Base-by-base conservation (phyloP, 2,329 filamentous ascomycete genomes). In the Aciculosporium take region DNA sequence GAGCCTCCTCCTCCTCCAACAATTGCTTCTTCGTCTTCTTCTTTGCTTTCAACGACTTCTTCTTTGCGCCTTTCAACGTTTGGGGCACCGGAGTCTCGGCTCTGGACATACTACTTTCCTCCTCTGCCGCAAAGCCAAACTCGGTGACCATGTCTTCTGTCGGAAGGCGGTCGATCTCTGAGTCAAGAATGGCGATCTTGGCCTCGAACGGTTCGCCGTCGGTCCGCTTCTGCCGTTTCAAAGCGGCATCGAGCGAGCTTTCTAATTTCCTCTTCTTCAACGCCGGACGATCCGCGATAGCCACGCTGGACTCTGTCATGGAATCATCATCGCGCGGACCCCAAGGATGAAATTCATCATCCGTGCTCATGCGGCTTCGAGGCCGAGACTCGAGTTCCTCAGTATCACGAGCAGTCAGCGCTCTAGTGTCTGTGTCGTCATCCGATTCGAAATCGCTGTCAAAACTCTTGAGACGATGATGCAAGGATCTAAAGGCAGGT, bases 311-410 rank as follows among this genome's bases (percentile, higher is more conserved):
- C 53, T 87, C 82, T 1, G 81, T 84, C 67, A 83, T 73, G 0
- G 74, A 78, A 46, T 80, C 76, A 15, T 81, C 76, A 37, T 81
- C 76, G 2, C 63, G 64, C 24, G 40, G 43, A 25, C 65, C 68
- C 62, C 68, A 68, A 1, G 59, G 60, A 2, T 54, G 62, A 2
- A 56, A 60, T 43, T 74, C 70, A 39, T 78, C 74, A 44, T 80
- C 75, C 2, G 71, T 71, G 53, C 72, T 76, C 68, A 79, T 72
- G 32, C 82, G 84, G 58, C 84, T 94, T 34, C 79, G 77, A 37
- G 82, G 82, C 32, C 82, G 76, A 48, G 84, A 94, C 45, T 91
- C 88, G 27, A 79, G 78, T 49, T 91, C 88, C 56, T 94, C 88
- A 0, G 84, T 93, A 56, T 88, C 86, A 35, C 80, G 72, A 10